Evolutionary conservation across 1,284 basidiomycete genomes (phyloP).

Genomic region (Moesziomyces globuligerus): DNA sequence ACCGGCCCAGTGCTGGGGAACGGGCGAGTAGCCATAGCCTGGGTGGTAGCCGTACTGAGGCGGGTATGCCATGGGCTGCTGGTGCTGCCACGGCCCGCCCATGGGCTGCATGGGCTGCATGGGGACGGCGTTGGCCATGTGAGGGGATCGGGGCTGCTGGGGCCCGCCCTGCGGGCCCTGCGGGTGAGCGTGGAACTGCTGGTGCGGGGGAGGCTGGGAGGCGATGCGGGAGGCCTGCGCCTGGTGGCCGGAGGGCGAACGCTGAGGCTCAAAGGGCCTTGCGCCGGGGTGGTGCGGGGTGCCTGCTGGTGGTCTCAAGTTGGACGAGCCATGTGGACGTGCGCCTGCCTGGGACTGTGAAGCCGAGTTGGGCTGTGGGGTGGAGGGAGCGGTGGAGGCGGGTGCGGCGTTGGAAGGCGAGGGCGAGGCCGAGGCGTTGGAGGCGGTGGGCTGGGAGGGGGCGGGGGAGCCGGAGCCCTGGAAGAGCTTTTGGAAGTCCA

Average conservation of each 20-base stretch:
- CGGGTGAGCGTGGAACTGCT: slow-evolving; percentile 49
- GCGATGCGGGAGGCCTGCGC: slow-evolving; percentile 33
- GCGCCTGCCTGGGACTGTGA: slow-evolving; percentile 21
- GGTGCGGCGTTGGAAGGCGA: slow-evolving; percentile 37
- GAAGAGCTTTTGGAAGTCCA: slow-evolving; percentile 67
- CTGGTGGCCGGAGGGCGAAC: slow-evolving; percentile 52
- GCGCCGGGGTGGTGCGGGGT: slow-evolving; percentile 45
- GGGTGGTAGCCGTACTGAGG: slow-evolving; percentile 56
- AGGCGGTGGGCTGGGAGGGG: slow-evolving; percentile 34
- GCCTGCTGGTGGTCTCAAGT: slow-evolving; percentile 47
- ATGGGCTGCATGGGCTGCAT: slow-evolving; percentile 61
- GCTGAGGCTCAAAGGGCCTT: slow-evolving; percentile 53
- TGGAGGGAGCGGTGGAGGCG: slow-evolving; percentile 31
- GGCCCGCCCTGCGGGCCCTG: slow-evolving; percentile 41
- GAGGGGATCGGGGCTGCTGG: slow-evolving; percentile 60
- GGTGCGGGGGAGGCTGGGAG: slow-evolving; percentile 37
- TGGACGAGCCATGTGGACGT: slow-evolving; percentile 44
- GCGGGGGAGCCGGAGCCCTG: slow-evolving; percentile 53
- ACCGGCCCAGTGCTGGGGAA: slow-evolving; percentile 44
- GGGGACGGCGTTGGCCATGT: slow-evolving; percentile 49
- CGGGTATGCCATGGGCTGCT: slow-evolving; percentile 49
- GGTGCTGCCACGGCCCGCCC: slow-evolving; percentile 51
- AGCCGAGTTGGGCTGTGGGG: slow-evolving; percentile 22
- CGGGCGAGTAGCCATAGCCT: slow-evolving; percentile 55
- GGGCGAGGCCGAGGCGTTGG: slow-evolving; percentile 38